phyloP scores from a whole-genome alignment of 768 basidiomycete species.

The Russula foetens region DNA sequence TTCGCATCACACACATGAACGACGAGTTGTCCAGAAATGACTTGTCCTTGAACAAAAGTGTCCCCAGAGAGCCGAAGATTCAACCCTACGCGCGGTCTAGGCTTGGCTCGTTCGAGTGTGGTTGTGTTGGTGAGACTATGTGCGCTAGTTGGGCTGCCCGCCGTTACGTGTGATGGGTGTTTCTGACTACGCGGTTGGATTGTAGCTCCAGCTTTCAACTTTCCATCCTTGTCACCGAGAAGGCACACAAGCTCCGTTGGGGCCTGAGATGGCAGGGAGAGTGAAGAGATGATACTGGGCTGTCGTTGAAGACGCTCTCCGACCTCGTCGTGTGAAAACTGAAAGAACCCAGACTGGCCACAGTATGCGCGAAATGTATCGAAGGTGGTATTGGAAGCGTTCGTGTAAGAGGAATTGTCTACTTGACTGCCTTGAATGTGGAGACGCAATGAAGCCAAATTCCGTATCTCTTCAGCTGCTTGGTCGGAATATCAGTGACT shows the following conservation, averaged over 20 bases:
- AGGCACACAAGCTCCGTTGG: constrained; percentile 52
- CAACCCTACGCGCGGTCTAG: constrained; percentile 69
- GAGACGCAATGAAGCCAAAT: background rate
- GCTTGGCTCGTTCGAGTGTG: constrained; percentile 60
- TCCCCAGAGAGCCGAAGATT: constrained; percentile 74
- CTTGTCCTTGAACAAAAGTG: constrained; percentile 71
- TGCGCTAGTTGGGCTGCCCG: background rate
- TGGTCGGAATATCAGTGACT: background rate
- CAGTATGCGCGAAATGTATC: constrained; percentile 1
- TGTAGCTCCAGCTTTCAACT: constrained; percentile 45
- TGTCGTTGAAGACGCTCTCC: constrained; percentile 23
- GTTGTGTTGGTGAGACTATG: constrained; percentile 28
- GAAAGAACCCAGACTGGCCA: background rate
- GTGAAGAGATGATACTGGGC: constrained; percentile 46
- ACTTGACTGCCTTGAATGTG: background rate
- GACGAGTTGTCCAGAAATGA: constrained; percentile 60
- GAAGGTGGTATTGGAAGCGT: background rate
- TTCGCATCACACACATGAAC: constrained; percentile 55
- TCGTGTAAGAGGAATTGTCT: background rate
- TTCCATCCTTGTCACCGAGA: constrained; percentile 52
- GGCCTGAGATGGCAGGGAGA: constrained; percentile 41
- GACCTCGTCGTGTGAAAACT: background rate
- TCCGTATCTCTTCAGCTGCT: background rate
- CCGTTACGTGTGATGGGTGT: background rate
- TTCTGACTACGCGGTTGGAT: constrained; percentile 30